Base-by-base conservation (phyloP, 2,329 filamentous ascomycete genomes). In the Calonectria fujianensis region DNA sequence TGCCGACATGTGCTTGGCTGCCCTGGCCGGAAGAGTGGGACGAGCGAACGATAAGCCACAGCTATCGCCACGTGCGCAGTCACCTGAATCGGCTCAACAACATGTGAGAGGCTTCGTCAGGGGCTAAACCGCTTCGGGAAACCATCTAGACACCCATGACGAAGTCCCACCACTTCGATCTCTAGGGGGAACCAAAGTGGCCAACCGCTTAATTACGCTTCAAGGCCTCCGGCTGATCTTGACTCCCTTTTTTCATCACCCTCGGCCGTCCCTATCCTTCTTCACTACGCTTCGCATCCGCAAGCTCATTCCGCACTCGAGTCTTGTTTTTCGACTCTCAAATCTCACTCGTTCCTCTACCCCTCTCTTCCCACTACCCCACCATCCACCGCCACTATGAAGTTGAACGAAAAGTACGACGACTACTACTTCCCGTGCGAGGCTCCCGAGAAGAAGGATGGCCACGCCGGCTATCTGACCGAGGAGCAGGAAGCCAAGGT, bases 391-490 rank as follows among this genome's bases (percentile, higher is more conserved):
- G 72, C 77, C 82, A 85, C 83, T 82, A 88, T 92, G 87, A 87
- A 91, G 85, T 84, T 95, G 72, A 78, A 98, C 86, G 90, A 95
- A 85, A 98, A 98, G 88, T 98, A 98, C 90, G 97, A 98, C 88
- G 86, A 97, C 89, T 98, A 97, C 87, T 96, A 98, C 87, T 98
- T 92, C 89, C 97, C 97, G 77, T 95, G 93, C 78, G 93, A 91
- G 76, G 92, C 95, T 61, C 91, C 94, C 70, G 91, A 92, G 80
- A 85, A 90, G 61, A 91, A 93, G 83, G 88, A 89, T 81, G 97
- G 97, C 78, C 96, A 98, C 86, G 93, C 96, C 76, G 97, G 97
- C 84, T 92, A 97, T 86, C 94, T 97, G 82, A 97, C 94, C 70
- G 89, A 92, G 73, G 91, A 94, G 85, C 96, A 98, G 89, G 94